Conservation (phyloP, 495 filamentous ascomycete species). For the Articulospora tetracladia region DNA sequence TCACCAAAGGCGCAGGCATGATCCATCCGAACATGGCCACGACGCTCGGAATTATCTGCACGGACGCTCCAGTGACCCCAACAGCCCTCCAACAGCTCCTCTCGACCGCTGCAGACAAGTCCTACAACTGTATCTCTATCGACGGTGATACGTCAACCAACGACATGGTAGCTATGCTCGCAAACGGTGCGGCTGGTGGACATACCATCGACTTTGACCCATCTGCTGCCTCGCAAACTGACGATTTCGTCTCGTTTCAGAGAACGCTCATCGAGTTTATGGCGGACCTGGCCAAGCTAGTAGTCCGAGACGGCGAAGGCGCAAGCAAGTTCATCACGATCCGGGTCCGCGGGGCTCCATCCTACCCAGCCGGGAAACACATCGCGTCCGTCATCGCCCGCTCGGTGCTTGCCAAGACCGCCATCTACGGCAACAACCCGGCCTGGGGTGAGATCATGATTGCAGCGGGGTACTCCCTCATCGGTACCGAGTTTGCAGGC, state of each 20-base stretch:
- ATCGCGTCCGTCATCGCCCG: constrained; percentile 84
- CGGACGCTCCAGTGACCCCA: constrained; percentile 77
- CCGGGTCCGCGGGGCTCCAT: constrained; percentile 63
- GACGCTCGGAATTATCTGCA: constrained; percentile 85
- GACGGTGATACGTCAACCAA: constrained; percentile 95
- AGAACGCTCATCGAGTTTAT: constrained; percentile 69
- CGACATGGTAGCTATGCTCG: constrained; percentile 87
- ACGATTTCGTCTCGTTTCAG: constrained; percentile 61
- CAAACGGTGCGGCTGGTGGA: constrained; percentile 88
- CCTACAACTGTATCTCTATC: constrained; percentile 93
- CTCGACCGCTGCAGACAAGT: constrained; percentile 67
- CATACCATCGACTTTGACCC: constrained; percentile 45
- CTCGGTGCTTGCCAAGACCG: constrained; percentile 91
- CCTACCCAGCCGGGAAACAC: constrained; percentile 55
- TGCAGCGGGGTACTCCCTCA: constrained; percentile 82
- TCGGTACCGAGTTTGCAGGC: constrained; percentile 48
- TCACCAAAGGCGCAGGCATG: constrained; percentile 98
- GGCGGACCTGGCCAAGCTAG: constrained; percentile 79
- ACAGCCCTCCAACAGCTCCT: constrained; percentile 63
- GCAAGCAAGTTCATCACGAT: constrained; percentile 97
- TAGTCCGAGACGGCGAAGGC: constrained; percentile 92
- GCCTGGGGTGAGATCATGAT: constrained; percentile 97
- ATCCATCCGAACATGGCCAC: constrained; percentile 99
- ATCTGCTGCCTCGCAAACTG: constrained; percentile 30
- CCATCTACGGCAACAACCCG: constrained; percentile 89